These are phyloP conservation scores for Trypanosoma theileri DNA, from an alignment of 208 protist species.

Conservation along the genomic window DNA sequence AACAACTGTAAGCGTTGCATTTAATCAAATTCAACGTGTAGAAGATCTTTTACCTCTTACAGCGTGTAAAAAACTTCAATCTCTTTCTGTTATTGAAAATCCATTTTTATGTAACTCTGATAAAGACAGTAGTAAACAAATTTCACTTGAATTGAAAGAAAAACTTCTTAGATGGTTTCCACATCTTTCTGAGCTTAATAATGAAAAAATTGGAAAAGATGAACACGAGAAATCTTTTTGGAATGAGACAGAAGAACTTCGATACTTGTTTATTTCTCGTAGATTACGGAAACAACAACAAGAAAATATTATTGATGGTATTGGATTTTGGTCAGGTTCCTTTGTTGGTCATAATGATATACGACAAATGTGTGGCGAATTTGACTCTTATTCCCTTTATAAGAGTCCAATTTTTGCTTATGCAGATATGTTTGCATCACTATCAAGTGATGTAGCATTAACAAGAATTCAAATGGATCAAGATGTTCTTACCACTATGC, in stretches of 20 bases:
- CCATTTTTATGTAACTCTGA: conserved; percentile 30
- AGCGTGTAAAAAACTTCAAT: conserved; percentile 41
- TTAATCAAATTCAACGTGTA: conserved; percentile 51
- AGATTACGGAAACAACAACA: not conserved
- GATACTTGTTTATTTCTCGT: not conserved
- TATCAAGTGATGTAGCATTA: conserved; percentile 19
- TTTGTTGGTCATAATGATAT: conserved; percentile 1
- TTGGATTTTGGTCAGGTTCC: conserved; percentile 1
- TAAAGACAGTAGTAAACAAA: not conserved
- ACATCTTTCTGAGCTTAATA: conserved; percentile 33
- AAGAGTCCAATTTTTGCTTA: conserved; percentile 7
- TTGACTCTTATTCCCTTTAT: not conserved
- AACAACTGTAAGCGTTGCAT: conserved; percentile 47
- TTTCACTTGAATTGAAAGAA: conserved; percentile 3
- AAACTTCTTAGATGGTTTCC: conserved; percentile 32
- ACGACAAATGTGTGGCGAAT: conserved; percentile 4
- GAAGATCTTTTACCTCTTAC: conserved; percentile 42
- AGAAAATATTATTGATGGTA: conserved; percentile 1
- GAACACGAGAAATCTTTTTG: conserved; percentile 3
- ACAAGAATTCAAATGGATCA: conserved; percentile 27
- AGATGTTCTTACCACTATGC: conserved; percentile 23
- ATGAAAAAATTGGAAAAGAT: conserved; percentile 19
- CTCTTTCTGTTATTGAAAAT: conserved; percentile 64
- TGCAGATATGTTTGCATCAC: conserved; percentile 17
- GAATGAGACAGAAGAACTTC: not conserved